These are phyloP conservation scores for Dentipellis fragilis DNA, from an alignment of 768 basidiomycete species.

Conservation along the genomic window DNA sequence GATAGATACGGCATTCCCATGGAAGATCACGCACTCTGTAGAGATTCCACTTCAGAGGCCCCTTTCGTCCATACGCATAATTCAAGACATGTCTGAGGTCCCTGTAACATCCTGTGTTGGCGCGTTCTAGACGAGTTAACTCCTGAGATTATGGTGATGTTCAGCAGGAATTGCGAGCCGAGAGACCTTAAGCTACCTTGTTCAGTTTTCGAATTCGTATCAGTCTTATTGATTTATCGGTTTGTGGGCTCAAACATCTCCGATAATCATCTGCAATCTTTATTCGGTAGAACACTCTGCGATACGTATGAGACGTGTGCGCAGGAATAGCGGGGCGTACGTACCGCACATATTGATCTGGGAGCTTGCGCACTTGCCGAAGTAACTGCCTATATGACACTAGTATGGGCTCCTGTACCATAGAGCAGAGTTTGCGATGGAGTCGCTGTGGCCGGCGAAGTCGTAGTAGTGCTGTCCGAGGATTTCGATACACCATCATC, in stretches of 20 bases:
- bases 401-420: too few relatives aligned
- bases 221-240: too few relatives aligned
- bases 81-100: conserved; percentile 53
- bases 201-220: too few relatives aligned
- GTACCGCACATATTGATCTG: conserved; percentile 38
- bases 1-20: background rate
- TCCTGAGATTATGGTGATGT: conserved; percentile 29
- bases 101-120: conserved; percentile 37
- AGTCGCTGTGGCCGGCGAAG: too few relatives aligned
- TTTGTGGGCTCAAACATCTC: conserved; percentile 29
- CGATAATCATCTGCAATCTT: conserved; percentile 50
- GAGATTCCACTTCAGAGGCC: conserved; percentile 59
- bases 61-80: conserved; percentile 68
- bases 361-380: conserved; percentile 32
- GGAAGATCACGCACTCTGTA: conserved; percentile 38
- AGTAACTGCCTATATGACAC: conserved; percentile 29
- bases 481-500: too few relatives aligned
- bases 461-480: too few relatives aligned
- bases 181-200: background rate
- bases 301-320: background rate
- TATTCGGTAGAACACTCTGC: conserved; percentile 55
- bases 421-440: too few relatives aligned
- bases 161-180: background rate
- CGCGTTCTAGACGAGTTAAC: conserved; percentile 39
- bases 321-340: background rate